Conservation (phyloP, 352 stramenopile species). For the Achlya hypogyna region DNA sequence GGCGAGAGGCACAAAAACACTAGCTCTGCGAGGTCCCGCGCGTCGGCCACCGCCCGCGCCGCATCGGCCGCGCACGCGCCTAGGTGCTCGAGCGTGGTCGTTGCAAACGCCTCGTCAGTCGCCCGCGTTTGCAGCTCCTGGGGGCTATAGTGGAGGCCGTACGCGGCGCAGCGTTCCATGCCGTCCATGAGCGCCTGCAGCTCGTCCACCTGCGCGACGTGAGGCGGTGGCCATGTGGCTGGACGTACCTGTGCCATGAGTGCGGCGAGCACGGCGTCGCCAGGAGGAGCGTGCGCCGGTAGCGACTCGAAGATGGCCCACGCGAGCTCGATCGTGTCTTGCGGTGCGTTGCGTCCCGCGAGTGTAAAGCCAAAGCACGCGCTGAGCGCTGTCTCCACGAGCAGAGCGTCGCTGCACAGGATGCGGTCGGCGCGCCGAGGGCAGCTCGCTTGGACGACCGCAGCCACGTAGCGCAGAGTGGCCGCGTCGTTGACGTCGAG, state of each 20-base stretch:
- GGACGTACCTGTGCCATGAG: background rate
- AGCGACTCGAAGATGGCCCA: constrained; percentile 18
- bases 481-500: background rate
- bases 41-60: background rate
- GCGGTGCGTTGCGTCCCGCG: background rate
- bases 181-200: constrained; percentile 9
- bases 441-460: background rate
- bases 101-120: background rate
- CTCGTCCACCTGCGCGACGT: background rate
- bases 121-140: background rate
- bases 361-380: constrained; percentile 15
- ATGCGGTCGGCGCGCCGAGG: background rate
- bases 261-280: background rate
- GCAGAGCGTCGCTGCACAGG: background rate
- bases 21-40: background rate
- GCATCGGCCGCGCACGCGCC: background rate
- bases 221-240: no score
- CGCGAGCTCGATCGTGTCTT: constrained; percentile 6
- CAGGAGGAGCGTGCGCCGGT: background rate
- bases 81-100: background rate
- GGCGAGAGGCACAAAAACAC: constrained; percentile 1
- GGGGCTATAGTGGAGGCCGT: background rate
- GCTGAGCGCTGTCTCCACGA: background rate
- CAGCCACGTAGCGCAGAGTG: background rate
- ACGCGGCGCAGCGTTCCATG: constrained; percentile 8